Percentiles rank a stretch among this genome's conserved stretches.
These are phyloP conservation scores for Xylariaceae sp. DNA, from an alignment of 2,329 filamentous ascomycete species.

Conservation along the genomic window DNA sequence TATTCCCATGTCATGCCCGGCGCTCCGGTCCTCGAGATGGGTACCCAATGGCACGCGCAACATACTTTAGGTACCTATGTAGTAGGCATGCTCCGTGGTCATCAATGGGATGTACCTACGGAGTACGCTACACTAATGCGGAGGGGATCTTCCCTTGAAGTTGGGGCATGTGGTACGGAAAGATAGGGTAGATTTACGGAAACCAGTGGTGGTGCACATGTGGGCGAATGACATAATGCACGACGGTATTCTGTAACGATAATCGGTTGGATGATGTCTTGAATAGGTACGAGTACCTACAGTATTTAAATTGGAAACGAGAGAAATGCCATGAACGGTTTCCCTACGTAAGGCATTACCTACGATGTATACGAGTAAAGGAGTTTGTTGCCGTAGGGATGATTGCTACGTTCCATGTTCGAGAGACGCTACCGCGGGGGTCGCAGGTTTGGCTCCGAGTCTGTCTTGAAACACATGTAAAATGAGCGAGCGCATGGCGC, in stretches of 20 bases:
- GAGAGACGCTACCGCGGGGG: neutral
- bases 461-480: slow-evolving; percentile 8
- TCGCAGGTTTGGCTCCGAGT: neutral
- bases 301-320: neutral
- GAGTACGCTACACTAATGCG: neutral
- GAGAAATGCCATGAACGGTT: neutral
- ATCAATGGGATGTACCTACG: neutral
- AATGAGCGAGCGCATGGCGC: slow-evolving; percentile 11
- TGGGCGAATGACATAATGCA: neutral
- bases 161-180: neutral
- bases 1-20: neutral
- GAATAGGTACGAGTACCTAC: neutral
- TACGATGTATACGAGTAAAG: neutral
- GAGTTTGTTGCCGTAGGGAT: slow-evolving; percentile 7
- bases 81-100: neutral
- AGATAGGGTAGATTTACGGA: neutral
- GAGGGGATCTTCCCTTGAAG: neutral
- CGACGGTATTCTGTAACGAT: neutral
- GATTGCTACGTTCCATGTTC: neutral
- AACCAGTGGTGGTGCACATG: no score
- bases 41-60: neutral
- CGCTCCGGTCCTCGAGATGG: neutral
- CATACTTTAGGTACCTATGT: neutral
- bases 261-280: neutral
- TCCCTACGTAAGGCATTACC: neutral